Conservation (phyloP, 257 asterid species). For the Primulina tabacum region DNA sequence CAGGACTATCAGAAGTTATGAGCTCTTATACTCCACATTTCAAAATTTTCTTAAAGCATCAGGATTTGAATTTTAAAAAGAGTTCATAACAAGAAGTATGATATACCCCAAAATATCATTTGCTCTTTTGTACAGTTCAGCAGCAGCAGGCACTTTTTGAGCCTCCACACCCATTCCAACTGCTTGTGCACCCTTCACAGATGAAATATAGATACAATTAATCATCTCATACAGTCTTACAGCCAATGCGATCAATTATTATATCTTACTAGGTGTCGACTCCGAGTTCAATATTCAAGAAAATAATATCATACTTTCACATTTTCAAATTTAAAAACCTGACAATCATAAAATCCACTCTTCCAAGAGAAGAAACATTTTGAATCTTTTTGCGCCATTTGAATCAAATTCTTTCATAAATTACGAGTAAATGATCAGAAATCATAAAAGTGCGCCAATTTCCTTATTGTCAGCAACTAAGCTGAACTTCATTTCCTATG, state of each 20-base stretch:
- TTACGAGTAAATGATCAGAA: background rate
- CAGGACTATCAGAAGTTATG: constrained; percentile 10
- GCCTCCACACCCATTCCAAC: constrained; percentile 98
- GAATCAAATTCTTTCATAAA: background rate
- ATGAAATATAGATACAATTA: constrained; percentile 23
- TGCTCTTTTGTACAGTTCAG: constrained; percentile 77
- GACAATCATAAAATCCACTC: background rate
- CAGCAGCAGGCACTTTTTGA: constrained; percentile 93
- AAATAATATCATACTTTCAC: background rate
- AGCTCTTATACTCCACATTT: background rate
- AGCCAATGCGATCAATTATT: constrained; percentile 1
- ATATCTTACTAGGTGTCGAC: constrained; percentile 8
- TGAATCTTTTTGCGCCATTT: constrained; percentile 9
- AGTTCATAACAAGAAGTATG: background rate
- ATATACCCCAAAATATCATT: constrained; percentile 82
- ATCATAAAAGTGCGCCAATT: background rate
- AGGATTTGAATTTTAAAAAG: background rate
- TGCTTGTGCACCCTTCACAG: constrained; percentile 90
- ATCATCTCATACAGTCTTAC: background rate
- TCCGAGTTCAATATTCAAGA: constrained; percentile 9
- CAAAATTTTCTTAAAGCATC: background rate
- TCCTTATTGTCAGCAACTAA: background rate
- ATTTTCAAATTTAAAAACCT: background rate
- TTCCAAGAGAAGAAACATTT: background rate
- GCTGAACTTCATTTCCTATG: background rate